Evolutionary conservation across 768 basidiomycete genomes (phyloP).

Genomic region (Lentinula boryana): DNA sequence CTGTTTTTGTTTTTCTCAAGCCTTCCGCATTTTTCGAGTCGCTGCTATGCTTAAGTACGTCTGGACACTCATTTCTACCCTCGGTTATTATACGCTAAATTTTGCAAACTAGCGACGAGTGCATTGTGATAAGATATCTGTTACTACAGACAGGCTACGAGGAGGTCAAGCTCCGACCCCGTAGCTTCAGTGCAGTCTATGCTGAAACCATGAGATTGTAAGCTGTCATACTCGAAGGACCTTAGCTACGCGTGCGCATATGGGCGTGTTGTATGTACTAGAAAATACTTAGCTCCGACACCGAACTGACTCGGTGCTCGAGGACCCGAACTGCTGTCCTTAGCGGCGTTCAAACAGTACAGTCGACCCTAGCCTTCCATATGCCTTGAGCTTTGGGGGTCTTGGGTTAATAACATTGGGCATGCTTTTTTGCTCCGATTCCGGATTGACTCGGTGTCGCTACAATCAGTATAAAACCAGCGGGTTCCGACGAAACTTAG

Average conservation of each 20-base stretch:
- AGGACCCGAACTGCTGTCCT: neutral
- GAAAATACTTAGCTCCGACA: neutral
- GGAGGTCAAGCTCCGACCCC: too few relatives aligned
- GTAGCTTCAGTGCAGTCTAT: too few relatives aligned
- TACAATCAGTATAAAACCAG: neutral
- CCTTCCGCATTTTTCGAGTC: too few relatives aligned
- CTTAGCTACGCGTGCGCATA: neutral
- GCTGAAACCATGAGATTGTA: neutral
- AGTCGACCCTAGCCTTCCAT: neutral
- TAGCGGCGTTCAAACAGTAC: too few relatives aligned
- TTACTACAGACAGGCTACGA: too few relatives aligned
- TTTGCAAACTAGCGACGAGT: too few relatives aligned
- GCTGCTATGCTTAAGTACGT: too few relatives aligned
- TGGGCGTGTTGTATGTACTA: neutral
- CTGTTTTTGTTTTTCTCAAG: too few relatives aligned
- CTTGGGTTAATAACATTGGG: too few relatives aligned
- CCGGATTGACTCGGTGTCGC: neutral
- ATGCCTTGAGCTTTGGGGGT: neutral
- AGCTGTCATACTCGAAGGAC: neutral
- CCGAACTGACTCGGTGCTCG: neutral
- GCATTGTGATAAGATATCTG: too few relatives aligned
- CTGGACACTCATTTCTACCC: too few relatives aligned
- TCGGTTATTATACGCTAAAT: too few relatives aligned
- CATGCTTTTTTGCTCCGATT: neutral
- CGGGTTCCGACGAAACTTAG: neutral